These are phyloP conservation scores for Monascus purpureus DNA, from an alignment of 495 filamentous ascomycete genomes.

Conservation along the genomic window DNA sequence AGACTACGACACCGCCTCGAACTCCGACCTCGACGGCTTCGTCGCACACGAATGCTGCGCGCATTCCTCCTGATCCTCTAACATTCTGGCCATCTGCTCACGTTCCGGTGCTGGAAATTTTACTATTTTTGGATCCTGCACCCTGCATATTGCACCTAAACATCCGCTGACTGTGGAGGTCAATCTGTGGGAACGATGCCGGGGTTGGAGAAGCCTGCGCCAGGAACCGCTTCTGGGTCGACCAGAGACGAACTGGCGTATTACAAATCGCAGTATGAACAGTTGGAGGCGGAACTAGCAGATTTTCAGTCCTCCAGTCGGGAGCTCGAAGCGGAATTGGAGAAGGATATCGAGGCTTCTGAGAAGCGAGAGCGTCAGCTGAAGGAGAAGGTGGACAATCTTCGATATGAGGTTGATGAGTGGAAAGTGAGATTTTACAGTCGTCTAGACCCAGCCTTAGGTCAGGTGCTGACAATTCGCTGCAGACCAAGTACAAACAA, in stretches of 20 bases:
- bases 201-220: constrained; percentile 48
- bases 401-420: constrained; percentile 86
- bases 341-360: constrained; percentile 90
- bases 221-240: constrained; percentile 42
- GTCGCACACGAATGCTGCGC: too few species aligned
- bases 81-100: too few species aligned
- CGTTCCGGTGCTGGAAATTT: too few species aligned
- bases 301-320: constrained; percentile 91
- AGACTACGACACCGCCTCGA: not conserved
- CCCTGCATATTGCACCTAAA: constrained; percentile 8
- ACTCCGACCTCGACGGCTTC: too few species aligned
- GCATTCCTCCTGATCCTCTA: too few species aligned
- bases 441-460: too few species aligned
- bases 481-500: constrained; percentile 88
- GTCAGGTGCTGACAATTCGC: constrained; percentile 1
- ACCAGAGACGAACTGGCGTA: constrained; percentile 66
- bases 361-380: constrained; percentile 82
- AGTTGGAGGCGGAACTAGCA: constrained; percentile 77
- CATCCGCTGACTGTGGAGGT: too few species aligned
- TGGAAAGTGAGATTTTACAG: constrained; percentile 97
- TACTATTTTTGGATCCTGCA: constrained; percentile 10
- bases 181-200: constrained; percentile 27
- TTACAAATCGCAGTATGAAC: constrained; percentile 93
- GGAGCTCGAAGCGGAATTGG: constrained; percentile 87
- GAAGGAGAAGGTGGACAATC: constrained; percentile 69